Percentiles rank a stretch among this genome's conserved stretches.
Evolutionary conservation across 495 filamentous ascomycete genomes (phyloP).

Genomic region (Neurospora sp.): DNA sequence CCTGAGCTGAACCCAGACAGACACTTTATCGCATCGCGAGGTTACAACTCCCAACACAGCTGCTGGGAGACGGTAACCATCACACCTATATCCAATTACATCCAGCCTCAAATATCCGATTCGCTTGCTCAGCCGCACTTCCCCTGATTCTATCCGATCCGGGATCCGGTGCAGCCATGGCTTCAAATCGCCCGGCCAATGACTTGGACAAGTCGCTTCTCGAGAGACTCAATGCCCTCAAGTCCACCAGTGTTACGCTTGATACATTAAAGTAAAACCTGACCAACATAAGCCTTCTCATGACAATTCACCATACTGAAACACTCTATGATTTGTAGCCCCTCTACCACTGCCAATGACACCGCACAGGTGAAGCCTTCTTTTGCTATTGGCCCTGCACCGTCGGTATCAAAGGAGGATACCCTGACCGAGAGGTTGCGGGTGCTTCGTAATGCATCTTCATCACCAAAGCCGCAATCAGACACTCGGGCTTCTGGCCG

Average conservation of each 20-base stretch:
- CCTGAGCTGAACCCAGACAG: not conserved
- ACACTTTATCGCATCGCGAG: not conserved
- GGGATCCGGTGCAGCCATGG: not conserved
- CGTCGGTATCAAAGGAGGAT: slow-evolving; percentile 31
- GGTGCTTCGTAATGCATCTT: slow-evolving; percentile 23
- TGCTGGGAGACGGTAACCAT: not conserved
- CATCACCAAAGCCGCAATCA: not conserved
- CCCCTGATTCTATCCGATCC: not conserved
- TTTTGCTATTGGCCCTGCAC: slow-evolving; percentile 3
- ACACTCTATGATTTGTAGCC: not conserved
- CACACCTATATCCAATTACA: not conserved
- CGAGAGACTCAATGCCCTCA: slow-evolving; percentile 72
- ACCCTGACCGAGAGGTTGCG: slow-evolving; percentile 32
- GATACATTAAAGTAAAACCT: slow-evolving; percentile 23
- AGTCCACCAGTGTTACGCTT: slow-evolving; percentile 27
- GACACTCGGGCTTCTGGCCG: not conserved
- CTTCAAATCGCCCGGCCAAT: not conserved
- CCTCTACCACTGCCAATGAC: not conserved
- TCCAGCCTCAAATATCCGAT: not conserved
- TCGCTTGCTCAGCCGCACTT: not conserved
- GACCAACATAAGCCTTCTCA: not conserved
- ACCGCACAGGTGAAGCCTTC: not conserved
- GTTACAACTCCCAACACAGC: not conserved
- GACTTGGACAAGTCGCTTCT: slow-evolving; percentile 67
- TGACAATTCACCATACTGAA: not conserved